Evolutionary conservation across 1,284 basidiomycete species (phyloP), one percentile per base, ranked within the genome.

Genomic region (Porodaedalea pini): DNA sequence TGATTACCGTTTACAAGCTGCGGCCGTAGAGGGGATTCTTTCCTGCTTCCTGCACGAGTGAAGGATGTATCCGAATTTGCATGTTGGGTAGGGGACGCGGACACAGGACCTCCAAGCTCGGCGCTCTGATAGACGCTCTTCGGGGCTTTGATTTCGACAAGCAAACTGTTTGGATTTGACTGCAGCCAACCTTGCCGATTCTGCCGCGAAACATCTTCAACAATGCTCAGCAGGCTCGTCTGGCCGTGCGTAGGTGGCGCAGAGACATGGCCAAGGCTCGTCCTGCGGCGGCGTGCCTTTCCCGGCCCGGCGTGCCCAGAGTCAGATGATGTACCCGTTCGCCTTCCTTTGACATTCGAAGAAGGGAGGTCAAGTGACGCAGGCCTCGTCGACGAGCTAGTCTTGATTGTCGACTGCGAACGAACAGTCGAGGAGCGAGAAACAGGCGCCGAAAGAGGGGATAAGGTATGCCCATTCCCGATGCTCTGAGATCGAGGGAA

Each of bases 171-270:
- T 19, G 68, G 70, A 51, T 70, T 69, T 52, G 66, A 64, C 56
- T 63, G 61, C 45, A 59, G 44, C 58, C 63, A 59, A 2, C 63
- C 64, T 32, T 63, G 61, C 41, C 65, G 62, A 61, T 79, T 78
- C 53, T 69, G 69, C 43, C 73, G 73, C 8, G 82, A 68, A 34
- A 86, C 80, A 58, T 75, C 79, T 63, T 86, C 84, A 4, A 88
- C 80, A 61, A 88, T 82, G 63, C 79, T 82, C 84, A 88, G 82
- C 65, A 88, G 68, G 45, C 79, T 86, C 45, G 70, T 45, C 61
- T 72, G 57, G 11, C 51, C 51, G 43, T 47, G 37, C 45, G 45
- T 41, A 23, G 51, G 37, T 27, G 47, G 41, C 2, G 54, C 17
- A 19, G 54, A 48, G 25, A 36, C 27, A 29, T 41, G 10, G 17